Evolutionary conservation across 2,329 filamentous ascomycete genomes (phyloP).

Genomic region (Hysterium pulicare): DNA sequence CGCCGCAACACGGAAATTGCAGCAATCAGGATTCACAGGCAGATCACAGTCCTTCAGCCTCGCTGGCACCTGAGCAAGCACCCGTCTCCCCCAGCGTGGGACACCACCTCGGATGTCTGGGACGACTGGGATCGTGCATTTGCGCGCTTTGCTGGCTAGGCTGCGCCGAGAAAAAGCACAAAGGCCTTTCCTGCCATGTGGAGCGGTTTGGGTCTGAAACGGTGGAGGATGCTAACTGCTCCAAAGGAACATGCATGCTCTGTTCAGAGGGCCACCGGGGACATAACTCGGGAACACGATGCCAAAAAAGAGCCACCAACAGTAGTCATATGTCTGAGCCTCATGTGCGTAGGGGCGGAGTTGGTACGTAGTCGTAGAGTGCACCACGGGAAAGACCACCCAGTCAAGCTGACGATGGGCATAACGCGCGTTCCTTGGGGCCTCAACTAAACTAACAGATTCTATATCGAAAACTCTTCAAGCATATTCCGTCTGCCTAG

Average conservation of each 20-base stretch:
- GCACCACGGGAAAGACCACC: neutral
- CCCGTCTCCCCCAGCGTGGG: slow-evolving; percentile 20
- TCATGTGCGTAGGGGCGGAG: neutral
- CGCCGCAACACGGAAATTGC: slow-evolving; percentile 31
- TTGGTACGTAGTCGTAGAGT: slow-evolving; percentile 6
- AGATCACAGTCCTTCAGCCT: slow-evolving; percentile 18
- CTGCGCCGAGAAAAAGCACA: slow-evolving; percentile 25
- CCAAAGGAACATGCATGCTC: slow-evolving; percentile 6
- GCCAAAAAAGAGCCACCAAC: neutral
- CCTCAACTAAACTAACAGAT: neutral
- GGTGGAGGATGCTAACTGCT: slow-evolving; percentile 18
- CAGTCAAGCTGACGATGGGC: slow-evolving; percentile 3
- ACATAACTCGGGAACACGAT: neutral
- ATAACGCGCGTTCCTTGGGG: slow-evolving; percentile 18
- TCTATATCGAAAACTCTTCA: neutral
- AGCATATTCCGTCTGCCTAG: neutral
- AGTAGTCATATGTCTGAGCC: neutral
- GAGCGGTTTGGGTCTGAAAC: slow-evolving; percentile 27
- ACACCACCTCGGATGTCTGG: slow-evolving; percentile 9
- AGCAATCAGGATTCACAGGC: slow-evolving; percentile 21
- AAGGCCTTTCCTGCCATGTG: slow-evolving; percentile 12
- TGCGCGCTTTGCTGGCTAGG: slow-evolving; percentile 12
- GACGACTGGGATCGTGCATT: slow-evolving; percentile 8
- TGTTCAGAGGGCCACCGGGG: neutral
- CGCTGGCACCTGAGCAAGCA: slow-evolving; percentile 11